A percentile compares a stretch with the other conserved stretches of the same genome.
Evolutionary conservation across 225 moss, liverwort and hornwort species (phyloP).

Genomic region (Pleurozium schreberi): DNA sequence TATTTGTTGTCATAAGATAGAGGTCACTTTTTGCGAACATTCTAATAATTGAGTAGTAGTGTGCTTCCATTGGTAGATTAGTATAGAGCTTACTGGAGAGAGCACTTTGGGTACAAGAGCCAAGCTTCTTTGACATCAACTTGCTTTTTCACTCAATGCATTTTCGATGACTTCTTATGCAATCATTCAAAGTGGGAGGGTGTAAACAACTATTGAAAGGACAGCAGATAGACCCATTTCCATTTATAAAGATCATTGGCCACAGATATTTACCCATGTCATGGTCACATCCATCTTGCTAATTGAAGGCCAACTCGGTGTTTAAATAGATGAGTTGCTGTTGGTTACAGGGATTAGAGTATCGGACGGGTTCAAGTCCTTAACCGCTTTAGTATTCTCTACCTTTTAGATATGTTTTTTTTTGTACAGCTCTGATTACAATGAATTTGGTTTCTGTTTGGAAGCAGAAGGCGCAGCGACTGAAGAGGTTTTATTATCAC

Average conservation of each 20-base stretch:
- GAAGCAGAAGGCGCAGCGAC: constrained; percentile 52
- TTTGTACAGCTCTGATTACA: not conserved
- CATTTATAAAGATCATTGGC: not conserved
- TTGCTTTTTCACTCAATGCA: not conserved
- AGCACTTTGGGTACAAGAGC: not conserved
- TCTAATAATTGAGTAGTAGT: not conserved
- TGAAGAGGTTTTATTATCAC: constrained; percentile 75
- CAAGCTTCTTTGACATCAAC: not conserved
- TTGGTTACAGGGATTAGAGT: not conserved
- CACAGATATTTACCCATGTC: not conserved
- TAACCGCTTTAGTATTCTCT: not conserved
- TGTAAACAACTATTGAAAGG: not conserved
- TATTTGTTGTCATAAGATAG: not conserved
- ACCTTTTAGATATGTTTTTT: not conserved
- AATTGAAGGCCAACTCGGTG: not conserved
- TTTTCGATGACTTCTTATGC: not conserved
- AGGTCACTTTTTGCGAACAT: not conserved
- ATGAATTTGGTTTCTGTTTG: not conserved
- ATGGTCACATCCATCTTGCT: not conserved
- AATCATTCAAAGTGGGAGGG: not conserved
- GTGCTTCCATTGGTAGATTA: not conserved
- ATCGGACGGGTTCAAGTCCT: not conserved
- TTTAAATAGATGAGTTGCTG: not conserved
- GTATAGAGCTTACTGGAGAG: not conserved
- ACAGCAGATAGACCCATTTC: not conserved